Base-by-base conservation (phyloP, 148 eudicot species). In the Vaccinium corymbosum region DNA sequence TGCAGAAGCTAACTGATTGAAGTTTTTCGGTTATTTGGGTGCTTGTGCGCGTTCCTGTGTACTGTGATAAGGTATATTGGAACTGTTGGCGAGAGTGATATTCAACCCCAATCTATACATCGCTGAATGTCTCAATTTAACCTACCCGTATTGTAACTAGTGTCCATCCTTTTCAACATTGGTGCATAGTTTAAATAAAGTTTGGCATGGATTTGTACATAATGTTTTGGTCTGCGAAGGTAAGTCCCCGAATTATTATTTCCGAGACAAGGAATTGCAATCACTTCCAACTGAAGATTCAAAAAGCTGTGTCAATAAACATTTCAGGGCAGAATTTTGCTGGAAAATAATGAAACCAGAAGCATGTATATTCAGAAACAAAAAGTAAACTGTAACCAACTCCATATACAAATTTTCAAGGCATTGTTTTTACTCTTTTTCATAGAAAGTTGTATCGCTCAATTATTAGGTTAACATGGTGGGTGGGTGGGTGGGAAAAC, bases 61-160 rank as follows among this genome's bases (percentile, higher is more conserved):
- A 62, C 29, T 57, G 76, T 27, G 82, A 76, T 80, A 3, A 35
- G 51, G 46, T 25, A 25, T 46, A 52, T 76, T 68, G 78, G 52
- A 82, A 80, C 82, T 12, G 85, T 86, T 72, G 84, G 85, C 83
- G 56, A 71, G 71, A 81, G 83, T 80, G 84, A 82, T 87, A 62
- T 82, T 38, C 80, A 76, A 85, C 87, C 83, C 84, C 52, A 0
- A 13, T 64, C 25, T 68, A 15, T 81, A 27, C 22, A 50, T 7
- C 68, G 83, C 15, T 49, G 71, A 27, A 19, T 11, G 68, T 49
- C 76, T 64, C 75, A 66, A 81, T 22, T 29, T 16, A 48, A 48
- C 6, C 22, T 48, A 3, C 15, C 68, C 50, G 75, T 66, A 68
- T 2, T 49, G 52, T 25, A 66, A 7, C 16, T 17, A 6, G 22